Evolutionary conservation across 2,329 filamentous ascomycete species (phyloP), one percentile per base, ranked within the genome.

Genomic region (Claviceps africana): DNA sequence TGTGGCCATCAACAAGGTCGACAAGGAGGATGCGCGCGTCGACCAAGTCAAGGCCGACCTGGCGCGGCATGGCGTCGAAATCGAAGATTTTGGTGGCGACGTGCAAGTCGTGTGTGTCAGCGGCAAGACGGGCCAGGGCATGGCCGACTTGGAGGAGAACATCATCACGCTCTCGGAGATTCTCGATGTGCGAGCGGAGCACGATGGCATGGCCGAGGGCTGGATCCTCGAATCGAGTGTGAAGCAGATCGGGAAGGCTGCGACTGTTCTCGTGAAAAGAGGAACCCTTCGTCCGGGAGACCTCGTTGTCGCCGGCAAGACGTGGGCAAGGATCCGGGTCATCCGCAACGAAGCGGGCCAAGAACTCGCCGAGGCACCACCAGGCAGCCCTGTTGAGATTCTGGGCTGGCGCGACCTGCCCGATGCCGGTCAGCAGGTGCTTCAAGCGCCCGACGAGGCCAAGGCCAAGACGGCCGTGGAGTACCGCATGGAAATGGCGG

Each of bases 1-100:
- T 54, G 93, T 98, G 49, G 94, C 94, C 17, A 91, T 97, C 70
- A 98, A 93, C 73, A 98, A 98, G 70, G 80, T 95, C 50, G 93
- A 98, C 70, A 95, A 93, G 69, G 81, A 85, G 54, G 85, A 87
- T 54, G 83, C 86, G 5, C 81, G 88, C 50, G 71, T 89, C 11
- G 85, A 96, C 43, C 79, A 81, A 47, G 90, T 97, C 56, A 97
- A 97, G 70, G 76, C 83, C 52, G 93, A 97, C 65, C 81, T 98
- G 25, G 81, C 86, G 9, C 76, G 82, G 2, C 77, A 95, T 61
- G 88, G 86, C 8, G 82, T 98, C 31, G 86, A 95, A 60, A 85
- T 98, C 51, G 93, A 98, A 70, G 93, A 97, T 63, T 95, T 81
- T 61, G 93, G 93, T 42, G 93, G 93, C 54, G 93, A 98, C 57